Conservation (phyloP, 164 flowering plant species). For the Akebia trifoliata region DNA sequence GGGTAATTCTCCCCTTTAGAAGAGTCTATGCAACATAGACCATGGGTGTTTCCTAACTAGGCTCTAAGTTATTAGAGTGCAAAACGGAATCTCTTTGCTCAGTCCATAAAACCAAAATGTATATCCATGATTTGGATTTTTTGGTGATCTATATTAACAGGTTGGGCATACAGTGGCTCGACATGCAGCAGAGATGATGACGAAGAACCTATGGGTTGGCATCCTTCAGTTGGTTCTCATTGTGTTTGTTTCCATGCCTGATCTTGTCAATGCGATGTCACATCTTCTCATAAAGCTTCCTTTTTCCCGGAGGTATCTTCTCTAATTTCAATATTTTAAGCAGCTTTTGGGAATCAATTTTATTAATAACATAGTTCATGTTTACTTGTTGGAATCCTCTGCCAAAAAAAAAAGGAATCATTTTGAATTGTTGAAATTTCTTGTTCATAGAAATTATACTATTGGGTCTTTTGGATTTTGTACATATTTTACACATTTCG, state of each 20-base stretch:
- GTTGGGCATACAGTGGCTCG: slow-evolving; percentile 88
- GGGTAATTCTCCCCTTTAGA: no score
- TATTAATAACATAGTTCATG: neutral
- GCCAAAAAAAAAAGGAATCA: no score
- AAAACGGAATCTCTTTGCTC: no score
- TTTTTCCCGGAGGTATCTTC: slow-evolving; percentile 61
- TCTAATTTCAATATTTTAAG: neutral
- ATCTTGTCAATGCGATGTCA: slow-evolving; percentile 64
- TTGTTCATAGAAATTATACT: no score
- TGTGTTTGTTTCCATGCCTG: slow-evolving; percentile 60
- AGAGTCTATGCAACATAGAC: no score
- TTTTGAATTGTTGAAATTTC: neutral
- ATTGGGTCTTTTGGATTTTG: no score
- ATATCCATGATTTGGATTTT: neutral
- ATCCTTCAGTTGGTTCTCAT: slow-evolving; percentile 55
- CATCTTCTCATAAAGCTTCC: slow-evolving; percentile 63
- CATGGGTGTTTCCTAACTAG: no score
- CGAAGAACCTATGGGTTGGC: slow-evolving; percentile 73
- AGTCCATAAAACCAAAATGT: no score
- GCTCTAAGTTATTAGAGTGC: no score
- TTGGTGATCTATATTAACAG: slow-evolving; percentile 27
- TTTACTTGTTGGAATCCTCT: neutral
- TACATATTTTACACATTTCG: no score
- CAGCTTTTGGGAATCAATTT: neutral
- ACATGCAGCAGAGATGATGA: slow-evolving; percentile 68